Evolutionary conservation across 2,329 filamentous ascomycete species (phyloP), one percentile per base, ranked within the genome.

Genomic region (Eutypella sp.): DNA sequence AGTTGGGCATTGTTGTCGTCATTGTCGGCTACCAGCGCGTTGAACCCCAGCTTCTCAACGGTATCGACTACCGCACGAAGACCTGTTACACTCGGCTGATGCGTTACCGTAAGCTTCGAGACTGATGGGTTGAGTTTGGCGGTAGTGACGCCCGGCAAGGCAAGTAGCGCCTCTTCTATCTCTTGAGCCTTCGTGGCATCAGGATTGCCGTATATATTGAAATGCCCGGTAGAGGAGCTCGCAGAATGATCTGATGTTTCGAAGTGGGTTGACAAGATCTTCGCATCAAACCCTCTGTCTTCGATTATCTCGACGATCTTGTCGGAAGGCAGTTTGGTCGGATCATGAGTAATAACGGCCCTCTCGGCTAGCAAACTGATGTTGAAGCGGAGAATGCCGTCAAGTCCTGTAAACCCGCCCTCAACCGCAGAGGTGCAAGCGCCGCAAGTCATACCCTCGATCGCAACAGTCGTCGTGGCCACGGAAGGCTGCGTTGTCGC

Each of bases 1-100:
- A 99, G 78, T 63, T 99, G 93, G 1, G 93, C 92, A 60, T 95
- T 95, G 65, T 95, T 97, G 68, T 99, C 93, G 58, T 97, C 89
- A 44, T 84, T 86, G 54, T 97, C 92, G 1, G 91, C 85, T 10
- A 97, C 79, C 2, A 99, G 73, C 1, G 92, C 93, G 62, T 96
- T 96, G 65, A 87, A 89, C 2, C 92, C 91, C 18, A 81, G 74
- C n/a, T 76, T 74, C 67, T 99, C 92, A 37, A 96, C 81, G 0
- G 79, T 71, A 58, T 91, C 89, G 7, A 96, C 92, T 27, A 97
- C 78, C 4, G 79, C 81, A 37, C 93, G 84, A 19, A 99, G 78
- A 3, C 93, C 92, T 43, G 87, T 81, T 13, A 85, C 69, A 16
- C 78, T 73, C 0, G 90, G 78, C 47, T 86, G 77, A 60, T 95